Evolutionary conservation across 2,329 filamentous ascomycete species (phyloP).

Genomic region (Penicillium freii): DNA sequence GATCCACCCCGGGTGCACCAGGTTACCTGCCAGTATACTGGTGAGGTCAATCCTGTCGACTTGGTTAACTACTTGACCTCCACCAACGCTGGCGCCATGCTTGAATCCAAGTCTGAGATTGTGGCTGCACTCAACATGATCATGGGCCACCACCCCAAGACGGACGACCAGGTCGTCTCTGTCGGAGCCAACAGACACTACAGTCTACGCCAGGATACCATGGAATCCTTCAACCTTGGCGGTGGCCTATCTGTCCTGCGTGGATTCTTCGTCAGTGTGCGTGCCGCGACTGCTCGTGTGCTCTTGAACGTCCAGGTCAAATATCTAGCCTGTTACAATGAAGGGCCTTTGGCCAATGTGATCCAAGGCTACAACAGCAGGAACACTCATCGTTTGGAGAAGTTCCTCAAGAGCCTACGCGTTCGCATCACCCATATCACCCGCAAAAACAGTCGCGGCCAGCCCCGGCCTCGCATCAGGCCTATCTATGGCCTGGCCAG

Average conservation of each 20-base stretch:
- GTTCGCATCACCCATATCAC: slow-evolving; percentile 44
- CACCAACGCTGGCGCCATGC: slow-evolving; percentile 34
- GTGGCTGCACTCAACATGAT: slow-evolving; percentile 61
- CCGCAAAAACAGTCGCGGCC: slow-evolving; percentile 36
- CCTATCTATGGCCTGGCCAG: slow-evolving; percentile 49
- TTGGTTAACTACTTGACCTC: slow-evolving; percentile 48
- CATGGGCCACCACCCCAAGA: slow-evolving; percentile 50
- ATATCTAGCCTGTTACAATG: slow-evolving; percentile 57
- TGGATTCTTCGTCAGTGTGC: slow-evolving; percentile 62
- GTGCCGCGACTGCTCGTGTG: slow-evolving; percentile 57
- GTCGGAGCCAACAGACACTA: slow-evolving; percentile 57
- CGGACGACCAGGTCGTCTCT: slow-evolving; percentile 40
- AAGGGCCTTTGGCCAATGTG: slow-evolving; percentile 41
- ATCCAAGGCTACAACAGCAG: slow-evolving; percentile 32
- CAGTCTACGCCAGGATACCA: slow-evolving; percentile 34
- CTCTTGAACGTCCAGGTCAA: slow-evolving; percentile 64
- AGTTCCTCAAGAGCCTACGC: slow-evolving; percentile 43
- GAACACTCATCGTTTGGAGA: slow-evolving; percentile 25
- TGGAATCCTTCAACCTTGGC: slow-evolving; percentile 45
- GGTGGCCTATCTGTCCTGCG: slow-evolving; percentile 57
- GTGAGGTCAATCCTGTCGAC: slow-evolving; percentile 38
- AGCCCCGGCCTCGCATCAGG: slow-evolving; percentile 42
- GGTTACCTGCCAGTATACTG: slow-evolving; percentile 37
- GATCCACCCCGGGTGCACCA: slow-evolving; percentile 35
- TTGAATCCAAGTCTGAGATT: slow-evolving; percentile 49